Evolutionary conservation across 306 rosid genomes (phyloP).

Genomic region (Cicer yamashitae): DNA sequence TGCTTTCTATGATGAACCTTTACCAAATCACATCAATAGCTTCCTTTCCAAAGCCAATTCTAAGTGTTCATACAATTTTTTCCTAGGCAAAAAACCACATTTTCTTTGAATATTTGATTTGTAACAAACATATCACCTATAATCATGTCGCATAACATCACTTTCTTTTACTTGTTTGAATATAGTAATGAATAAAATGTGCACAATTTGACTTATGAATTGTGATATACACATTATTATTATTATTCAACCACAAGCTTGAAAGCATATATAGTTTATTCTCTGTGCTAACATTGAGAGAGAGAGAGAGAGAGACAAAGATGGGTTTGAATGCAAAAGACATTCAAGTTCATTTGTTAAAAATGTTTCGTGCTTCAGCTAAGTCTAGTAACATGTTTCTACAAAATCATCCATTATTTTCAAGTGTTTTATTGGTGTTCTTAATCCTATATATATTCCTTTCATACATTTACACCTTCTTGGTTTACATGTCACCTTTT

Average conservation of each 20-base stretch:
- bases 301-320: slow-evolving; percentile 31
- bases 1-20: slow-evolving; percentile 28
- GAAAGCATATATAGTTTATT: slow-evolving; percentile 21
- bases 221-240: neutral
- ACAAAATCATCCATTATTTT: slow-evolving; percentile 57
- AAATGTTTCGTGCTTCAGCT: slow-evolving; percentile 44
- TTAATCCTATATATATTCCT: slow-evolving; percentile 58
- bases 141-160: neutral
- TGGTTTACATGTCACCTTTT: slow-evolving; percentile 70
- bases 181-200: slow-evolving; percentile 1
- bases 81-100: neutral
- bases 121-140: slow-evolving; percentile 14
- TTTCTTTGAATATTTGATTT: slow-evolving; percentile 16
- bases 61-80: neutral
- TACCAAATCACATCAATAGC: slow-evolving; percentile 32
- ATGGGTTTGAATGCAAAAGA: slow-evolving; percentile 71
- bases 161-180: slow-evolving; percentile 11
- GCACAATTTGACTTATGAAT: slow-evolving; percentile 6
- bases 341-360: slow-evolving; percentile 50
- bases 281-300: slow-evolving; percentile 3
- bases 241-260: neutral
- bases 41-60: slow-evolving; percentile 1
- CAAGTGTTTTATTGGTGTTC: slow-evolving; percentile 43
- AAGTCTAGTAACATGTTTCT: slow-evolving; percentile 50
- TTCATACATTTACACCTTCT: slow-evolving; percentile 52